Percentiles rank a stretch among this genome's conserved stretches.
phyloP scores from a whole-genome alignment of 2,329 filamentous ascomycete species.

The Emmonsiellopsis sp. region DNA sequence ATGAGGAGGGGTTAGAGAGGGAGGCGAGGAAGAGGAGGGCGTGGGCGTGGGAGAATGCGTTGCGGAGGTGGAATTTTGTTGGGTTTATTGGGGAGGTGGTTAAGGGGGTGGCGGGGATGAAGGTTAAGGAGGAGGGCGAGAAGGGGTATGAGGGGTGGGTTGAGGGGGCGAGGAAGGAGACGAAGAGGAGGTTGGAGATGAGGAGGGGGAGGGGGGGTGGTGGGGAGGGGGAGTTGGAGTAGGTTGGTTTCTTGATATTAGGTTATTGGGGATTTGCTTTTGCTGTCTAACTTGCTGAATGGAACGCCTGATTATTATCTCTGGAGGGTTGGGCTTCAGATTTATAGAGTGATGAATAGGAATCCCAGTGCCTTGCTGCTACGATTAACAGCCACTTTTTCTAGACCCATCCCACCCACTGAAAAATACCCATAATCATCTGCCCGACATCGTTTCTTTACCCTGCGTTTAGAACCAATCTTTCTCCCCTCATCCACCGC shows the following conservation, averaged over 20 bases:
- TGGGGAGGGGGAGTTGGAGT: conserved; percentile 4
- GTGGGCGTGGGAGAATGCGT: conserved; percentile 92
- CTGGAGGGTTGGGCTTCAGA: neutral
- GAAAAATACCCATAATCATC: too few relatives aligned
- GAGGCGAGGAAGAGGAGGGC: conserved; percentile 76
- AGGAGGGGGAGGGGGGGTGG: conserved; percentile 12
- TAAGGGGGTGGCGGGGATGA: conserved; percentile 71
- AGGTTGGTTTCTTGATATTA: neutral
- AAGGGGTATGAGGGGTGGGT: conserved; percentile 71
- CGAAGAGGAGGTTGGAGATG: conserved; percentile 31
- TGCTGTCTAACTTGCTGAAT: too few relatives aligned
- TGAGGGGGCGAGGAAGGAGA: conserved; percentile 51
- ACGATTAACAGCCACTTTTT: too few relatives aligned
- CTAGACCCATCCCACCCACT: too few relatives aligned
- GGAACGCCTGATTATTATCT: too few relatives aligned
- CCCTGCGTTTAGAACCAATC: too few relatives aligned
- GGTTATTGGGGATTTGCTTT: too few relatives aligned
- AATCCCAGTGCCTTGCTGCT: neutral
- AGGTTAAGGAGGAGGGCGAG: conserved; percentile 55
- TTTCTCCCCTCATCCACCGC: too few relatives aligned
- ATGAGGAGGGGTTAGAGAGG: conserved; percentile 64
- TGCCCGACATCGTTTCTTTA: too few relatives aligned
- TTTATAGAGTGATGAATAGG: neutral
- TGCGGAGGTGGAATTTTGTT: conserved; percentile 90
- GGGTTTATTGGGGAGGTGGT: conserved; percentile 86